phyloP scores from a whole-genome alignment of 2,329 filamentous ascomycete genomes.

The Leptographium lundbergii region DNA sequence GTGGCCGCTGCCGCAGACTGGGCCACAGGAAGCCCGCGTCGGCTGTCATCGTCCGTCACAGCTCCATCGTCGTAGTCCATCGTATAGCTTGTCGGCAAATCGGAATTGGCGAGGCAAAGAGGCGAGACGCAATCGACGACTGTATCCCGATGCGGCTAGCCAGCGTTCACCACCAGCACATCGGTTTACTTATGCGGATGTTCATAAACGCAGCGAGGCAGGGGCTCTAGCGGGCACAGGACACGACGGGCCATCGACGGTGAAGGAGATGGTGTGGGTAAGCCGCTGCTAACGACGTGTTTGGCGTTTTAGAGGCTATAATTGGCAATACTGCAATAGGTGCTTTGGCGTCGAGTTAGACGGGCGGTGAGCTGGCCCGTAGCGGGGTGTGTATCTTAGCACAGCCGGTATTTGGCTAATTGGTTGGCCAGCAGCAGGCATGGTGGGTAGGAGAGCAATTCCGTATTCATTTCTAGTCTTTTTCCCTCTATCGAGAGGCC shows the following conservation, averaged over 20 bases:
- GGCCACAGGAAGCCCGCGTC: not conserved
- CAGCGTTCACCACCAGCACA: not conserved
- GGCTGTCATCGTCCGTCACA: conserved; percentile 6
- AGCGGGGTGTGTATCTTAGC: not conserved
- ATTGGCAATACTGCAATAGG: not conserved
- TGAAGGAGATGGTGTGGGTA: not conserved
- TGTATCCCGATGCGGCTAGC: not conserved
- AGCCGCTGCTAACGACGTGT: not conserved
- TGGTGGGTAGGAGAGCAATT: too few species aligned
- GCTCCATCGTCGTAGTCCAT: conserved; percentile 15
- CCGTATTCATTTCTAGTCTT: too few species aligned
- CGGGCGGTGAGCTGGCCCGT: not conserved
- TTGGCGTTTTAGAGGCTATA: not conserved
- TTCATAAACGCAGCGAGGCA: not conserved
- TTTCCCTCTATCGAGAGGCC: too few species aligned
- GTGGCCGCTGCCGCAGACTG: not conserved
- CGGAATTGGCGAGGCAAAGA: not conserved
- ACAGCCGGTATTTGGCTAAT: not conserved
- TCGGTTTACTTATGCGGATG: not conserved
- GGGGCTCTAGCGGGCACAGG: not conserved
- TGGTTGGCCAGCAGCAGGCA: not conserved
- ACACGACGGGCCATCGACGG: not conserved
- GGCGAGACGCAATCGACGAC: not conserved
- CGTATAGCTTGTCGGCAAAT: not conserved
- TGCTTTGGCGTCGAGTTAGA: not conserved